Base-by-base conservation (phyloP, 2,329 filamentous ascomycete species). In the Sporothrix inflata region DNA sequence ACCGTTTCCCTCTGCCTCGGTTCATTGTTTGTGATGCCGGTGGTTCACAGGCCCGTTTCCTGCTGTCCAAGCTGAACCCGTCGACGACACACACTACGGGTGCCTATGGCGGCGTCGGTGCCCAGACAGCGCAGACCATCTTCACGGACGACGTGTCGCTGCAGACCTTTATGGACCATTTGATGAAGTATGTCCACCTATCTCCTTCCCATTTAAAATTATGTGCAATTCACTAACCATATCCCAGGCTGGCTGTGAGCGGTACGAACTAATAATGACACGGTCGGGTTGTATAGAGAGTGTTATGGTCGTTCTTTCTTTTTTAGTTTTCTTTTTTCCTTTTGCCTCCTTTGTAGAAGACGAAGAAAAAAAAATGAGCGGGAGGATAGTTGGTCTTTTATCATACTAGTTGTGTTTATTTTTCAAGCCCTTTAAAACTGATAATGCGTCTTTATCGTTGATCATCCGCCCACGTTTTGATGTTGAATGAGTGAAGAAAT, bases 21-120 rank as follows among this genome's bases (percentile, higher is more conserved):
- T 99, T 99, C 85, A 98, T 99, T 79, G 94, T 99, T 70, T 99
- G 96, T 78, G 96, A 99, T 80, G 94, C 95, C n/a, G 96, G 96
- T 76, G 96, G 96, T 70, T 98, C 96, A 0, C 96, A 99, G 81
- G 96, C 96, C 69, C 94, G 96, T 84, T 99, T 99, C 88, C 83
- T 99, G 72, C 86, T 99, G 60, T 97, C 94, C 53, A 99, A 99
- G 85, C 89, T 99, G 73, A 99, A 99, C 83, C 96, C 96, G 0
- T 97, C 93, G 1, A 99, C 96, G 4, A 99, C 96, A 16, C 96
- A 99, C 81, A 98, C 96, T 0, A 94, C 92, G 0, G 93, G 94
- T 70, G 92, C 93, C 14, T 98, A 97, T 79, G 96, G 96, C 71
- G 94, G 94, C 74, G 92, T 95, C 66, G 90, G 92, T 40, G 87